Evolutionary conservation across 768 basidiomycete genomes (phyloP).

Genomic region (Boletus rex-veris): DNA sequence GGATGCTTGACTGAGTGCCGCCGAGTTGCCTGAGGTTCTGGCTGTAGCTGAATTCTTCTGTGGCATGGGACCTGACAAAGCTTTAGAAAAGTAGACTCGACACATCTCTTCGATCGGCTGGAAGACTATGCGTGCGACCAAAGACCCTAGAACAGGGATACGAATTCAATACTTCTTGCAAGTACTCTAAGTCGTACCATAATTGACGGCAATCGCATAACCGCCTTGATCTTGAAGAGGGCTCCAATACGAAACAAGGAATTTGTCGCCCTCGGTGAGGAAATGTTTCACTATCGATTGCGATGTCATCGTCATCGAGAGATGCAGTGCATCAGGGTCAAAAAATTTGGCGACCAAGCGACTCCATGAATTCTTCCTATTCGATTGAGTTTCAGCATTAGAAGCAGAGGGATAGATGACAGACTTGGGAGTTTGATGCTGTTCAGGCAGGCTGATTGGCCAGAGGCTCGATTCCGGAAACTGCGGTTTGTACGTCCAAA

Average conservation of each 20-base stretch:
- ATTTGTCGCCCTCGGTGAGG: constrained; percentile 92
- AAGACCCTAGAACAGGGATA: constrained; percentile 58
- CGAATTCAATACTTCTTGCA: background rate
- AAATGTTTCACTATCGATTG: constrained; percentile 94
- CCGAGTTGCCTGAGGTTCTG: background rate
- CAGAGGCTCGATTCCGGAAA: constrained; percentile 37
- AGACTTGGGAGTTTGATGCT: constrained; percentile 14
- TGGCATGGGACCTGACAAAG: constrained; percentile 34
- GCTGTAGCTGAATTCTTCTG: constrained; percentile 1
- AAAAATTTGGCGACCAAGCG: constrained; percentile 33
- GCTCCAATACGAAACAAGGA: constrained; percentile 82
- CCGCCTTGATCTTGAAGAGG: constrained; percentile 87
- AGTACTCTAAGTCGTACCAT: constrained; percentile 52
- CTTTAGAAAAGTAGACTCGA: constrained; percentile 83
- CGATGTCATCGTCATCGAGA: constrained; percentile 80
- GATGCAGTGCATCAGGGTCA: constrained; percentile 45
- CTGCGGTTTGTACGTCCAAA: constrained; percentile 50
- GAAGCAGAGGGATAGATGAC: constrained; percentile 1
- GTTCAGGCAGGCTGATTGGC: constrained; percentile 29
- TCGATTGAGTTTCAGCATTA: background rate
- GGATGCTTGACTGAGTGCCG: constrained; percentile 40
- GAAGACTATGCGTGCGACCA: constrained; percentile 88
- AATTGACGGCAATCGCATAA: constrained; percentile 94
- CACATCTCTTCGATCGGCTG: constrained; percentile 95
- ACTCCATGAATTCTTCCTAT: constrained; percentile 6